These are phyloP conservation scores for Elymus sibiricus DNA, from an alignment of 176 grass and related monocot species.

Conservation along the genomic window DNA sequence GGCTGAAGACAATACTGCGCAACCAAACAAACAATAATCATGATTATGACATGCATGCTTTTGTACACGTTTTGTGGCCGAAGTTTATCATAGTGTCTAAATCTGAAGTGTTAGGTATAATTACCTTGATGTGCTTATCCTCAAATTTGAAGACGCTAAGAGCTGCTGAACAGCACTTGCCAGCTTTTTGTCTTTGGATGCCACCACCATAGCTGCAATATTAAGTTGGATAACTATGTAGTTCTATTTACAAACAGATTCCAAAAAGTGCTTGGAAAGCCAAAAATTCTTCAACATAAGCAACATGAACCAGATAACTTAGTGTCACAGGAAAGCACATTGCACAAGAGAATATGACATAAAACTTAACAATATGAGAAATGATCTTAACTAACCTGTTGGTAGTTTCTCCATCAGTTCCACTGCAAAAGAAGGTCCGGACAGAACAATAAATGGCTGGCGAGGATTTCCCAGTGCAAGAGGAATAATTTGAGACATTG, in stretches of 20 bases:
- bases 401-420: constrained; percentile 91
- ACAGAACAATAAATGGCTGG: constrained; percentile 76
- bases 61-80: neutral
- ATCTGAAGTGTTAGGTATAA: neutral
- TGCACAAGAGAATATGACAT: neutral
- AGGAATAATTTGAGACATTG: constrained; percentile 97
- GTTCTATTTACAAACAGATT: neutral
- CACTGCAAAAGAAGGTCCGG: constrained; percentile 89
- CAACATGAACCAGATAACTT: neutral
- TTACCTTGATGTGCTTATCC: constrained; percentile 91
- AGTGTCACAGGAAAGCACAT: neutral
- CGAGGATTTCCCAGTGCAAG: constrained; percentile 55
- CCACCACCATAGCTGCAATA: constrained; percentile 86
- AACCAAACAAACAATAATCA: neutral
- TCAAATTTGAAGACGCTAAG: constrained; percentile 80
- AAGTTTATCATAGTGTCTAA: neutral
- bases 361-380: neutral
- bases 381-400: constrained; percentile 55
- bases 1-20: neutral
- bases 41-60: neutral
- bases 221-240: constrained; percentile 14
- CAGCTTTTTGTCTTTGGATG: constrained; percentile 94
- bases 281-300: neutral
- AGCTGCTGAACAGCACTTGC: constrained; percentile 70
- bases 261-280: neutral